A percentile compares a stretch with the other conserved stretches of the same genome.
Conservation (phyloP, 257 asterid genomes). For the Sherardia arvensis region DNA sequence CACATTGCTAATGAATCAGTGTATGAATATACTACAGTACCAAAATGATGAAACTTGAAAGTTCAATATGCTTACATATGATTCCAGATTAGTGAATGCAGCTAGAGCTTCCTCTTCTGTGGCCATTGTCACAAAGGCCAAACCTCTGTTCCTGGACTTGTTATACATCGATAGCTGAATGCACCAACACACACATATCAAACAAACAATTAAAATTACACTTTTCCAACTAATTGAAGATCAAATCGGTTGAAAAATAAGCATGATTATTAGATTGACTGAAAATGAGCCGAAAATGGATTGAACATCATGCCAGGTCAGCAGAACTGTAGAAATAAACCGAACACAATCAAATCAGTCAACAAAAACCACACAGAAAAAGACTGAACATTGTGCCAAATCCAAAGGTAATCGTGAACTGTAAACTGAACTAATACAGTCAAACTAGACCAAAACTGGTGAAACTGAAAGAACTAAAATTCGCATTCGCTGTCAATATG, state of each 20-base stretch:
- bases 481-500: neutral
- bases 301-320: neutral
- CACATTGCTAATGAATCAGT: neutral
- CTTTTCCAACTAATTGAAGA: constrained; percentile 12
- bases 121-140: constrained; percentile 80
- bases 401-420: neutral
- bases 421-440: neutral
- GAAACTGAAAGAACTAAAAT: neutral
- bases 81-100: constrained; percentile 50
- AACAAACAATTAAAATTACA: constrained; percentile 3
- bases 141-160: constrained; percentile 76
- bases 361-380: neutral
- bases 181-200: neutral
- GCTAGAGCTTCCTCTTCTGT: constrained; percentile 80
- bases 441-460: neutral
- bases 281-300: neutral
- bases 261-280: neutral
- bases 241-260: neutral
- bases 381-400: neutral
- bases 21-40: neutral
- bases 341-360: neutral
- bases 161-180: constrained; percentile 69
- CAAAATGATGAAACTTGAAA: neutral
- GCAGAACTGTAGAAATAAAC: neutral
- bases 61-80: constrained; percentile 37